Base-by-base conservation (phyloP, 177 flowering plant genomes). In the Vitis hybrid region DNA sequence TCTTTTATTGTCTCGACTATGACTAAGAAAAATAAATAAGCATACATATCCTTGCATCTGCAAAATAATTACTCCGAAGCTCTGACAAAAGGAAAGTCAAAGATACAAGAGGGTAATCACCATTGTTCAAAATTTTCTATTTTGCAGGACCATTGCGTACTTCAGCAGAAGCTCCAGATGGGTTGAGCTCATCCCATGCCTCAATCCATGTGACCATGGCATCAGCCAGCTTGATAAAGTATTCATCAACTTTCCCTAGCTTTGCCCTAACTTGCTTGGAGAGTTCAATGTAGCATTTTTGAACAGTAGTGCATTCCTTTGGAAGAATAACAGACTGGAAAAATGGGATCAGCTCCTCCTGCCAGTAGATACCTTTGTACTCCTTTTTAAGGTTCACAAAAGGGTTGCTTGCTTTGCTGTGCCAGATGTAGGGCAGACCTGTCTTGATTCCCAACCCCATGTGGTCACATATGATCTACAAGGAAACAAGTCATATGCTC, bases 171-270 rank as follows among this genome's bases (percentile, higher is more conserved):
- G 11, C 56, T 71, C 58, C 74, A 10, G 81, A 30, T 72, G 87
- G 84, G 84, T 89, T 89, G 60, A 84, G 84, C 80, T 89, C 93
- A 58, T 89, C 91, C 92, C 92, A 88, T 58, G 90, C 89, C 71
- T 88, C 89, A 9, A 88, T 83, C 92, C 92, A 88, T 64, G 91
- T 89, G 66, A 89, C 84, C 93, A 89, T 89, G 71, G 93, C 87
- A 64, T 86, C 90, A 0, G 88, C 87, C 7, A 89, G 82, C 82
- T 86, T 87, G 79, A 60, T 49, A 78, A 89, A 89, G 83, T 89
- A 89, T 1, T 86, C 90, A 48, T 89, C 93, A 7, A 86, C 72
- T 69, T 78, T 79, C 19, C 87, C 86, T 49, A 89, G 87, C 72
- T 86, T 87, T 15, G 67, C 90, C 74, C 74, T 77, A 1, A 89